phyloP scores from a whole-genome alignment of 306 rosid genomes.

The Gynostemma pentaphyllum region DNA sequence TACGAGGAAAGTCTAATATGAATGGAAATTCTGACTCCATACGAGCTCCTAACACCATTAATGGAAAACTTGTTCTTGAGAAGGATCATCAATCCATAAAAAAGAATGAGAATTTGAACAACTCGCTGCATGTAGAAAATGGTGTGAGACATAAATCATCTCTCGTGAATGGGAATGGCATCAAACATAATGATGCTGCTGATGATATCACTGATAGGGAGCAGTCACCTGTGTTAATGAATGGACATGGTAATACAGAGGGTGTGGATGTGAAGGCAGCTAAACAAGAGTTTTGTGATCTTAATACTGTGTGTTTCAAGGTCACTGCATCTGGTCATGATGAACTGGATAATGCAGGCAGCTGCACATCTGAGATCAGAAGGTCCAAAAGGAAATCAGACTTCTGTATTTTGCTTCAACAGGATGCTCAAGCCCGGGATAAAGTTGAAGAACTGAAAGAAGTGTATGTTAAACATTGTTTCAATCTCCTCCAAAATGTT shows the following conservation, averaged over 20 bases:
- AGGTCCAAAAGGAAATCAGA: slow-evolving; percentile 52
- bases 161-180: slow-evolving; percentile 29
- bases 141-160: slow-evolving; percentile 31
- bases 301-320: slow-evolving; percentile 22
- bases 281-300: slow-evolving; percentile 26
- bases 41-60: slow-evolving; percentile 30
- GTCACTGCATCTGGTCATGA: slow-evolving; percentile 18
- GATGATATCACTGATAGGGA: slow-evolving; percentile 16
- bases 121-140: slow-evolving; percentile 31
- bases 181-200: slow-evolving; percentile 22
- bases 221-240: slow-evolving; percentile 21
- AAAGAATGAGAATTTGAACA: slow-evolving; percentile 42
- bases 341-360: slow-evolving; percentile 30
- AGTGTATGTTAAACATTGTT: slow-evolving; percentile 33
- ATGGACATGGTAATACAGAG: slow-evolving; percentile 25
- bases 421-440: slow-evolving; percentile 47
- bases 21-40: slow-evolving; percentile 42
- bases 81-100: slow-evolving; percentile 28
- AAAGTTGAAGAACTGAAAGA: slow-evolving; percentile 55
- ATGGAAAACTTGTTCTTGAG: slow-evolving; percentile 40
- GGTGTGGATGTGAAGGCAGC: slow-evolving; percentile 19
- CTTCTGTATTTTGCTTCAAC: slow-evolving; percentile 45
- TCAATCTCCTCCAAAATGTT: not conserved
- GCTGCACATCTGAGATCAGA: slow-evolving; percentile 14
- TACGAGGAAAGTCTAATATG: slow-evolving; percentile 41